Base-by-base conservation (phyloP, 208 protist genomes). In the Leishmania turanica region DNA sequence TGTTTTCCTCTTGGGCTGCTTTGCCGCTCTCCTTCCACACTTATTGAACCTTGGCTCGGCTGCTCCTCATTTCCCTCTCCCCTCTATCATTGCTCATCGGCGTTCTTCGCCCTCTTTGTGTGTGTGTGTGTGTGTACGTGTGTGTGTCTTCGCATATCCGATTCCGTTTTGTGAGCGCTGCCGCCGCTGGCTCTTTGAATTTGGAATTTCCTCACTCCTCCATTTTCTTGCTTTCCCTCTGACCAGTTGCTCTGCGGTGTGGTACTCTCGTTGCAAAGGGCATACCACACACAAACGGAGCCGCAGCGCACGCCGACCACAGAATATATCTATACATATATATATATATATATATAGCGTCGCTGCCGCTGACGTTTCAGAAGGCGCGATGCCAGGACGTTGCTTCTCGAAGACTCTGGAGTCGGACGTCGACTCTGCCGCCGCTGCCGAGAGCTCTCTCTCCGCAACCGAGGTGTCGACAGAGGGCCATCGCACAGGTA, bases 401-500 rank as follows among this genome's bases (percentile, higher is more conserved):
- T 27, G 40, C 40, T 78, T 65, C 40, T 78, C 75, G 21, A 69
- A 47, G 21, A 54, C 24, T 31, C n/a, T 53, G 31, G 54, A 37
- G 34, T 54, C 58, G 2, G 56, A 45, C 6, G 54, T n/a, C 27
- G 75, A 15, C 9, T 85, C 77, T 17, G 71, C 82, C 66, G 72
- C 66, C n/a, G 56, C 70, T 58, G 71, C 47, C 11, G 77, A 78
- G 47, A 42, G 49, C 3, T 40, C 75, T 13, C n/a, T 56, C 34
- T 73, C 70, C 15, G 15, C 64, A 34, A 65, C 81, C 17, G 71
- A 40, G 27, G 56, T 77, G 24, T 64, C 69, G n/a, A 42, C 71
- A 40, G 49, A 47, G 0, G 77, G 40, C 53, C 60, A 53, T 34
- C 58, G 72, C 53, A 47, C 77, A 34, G 51, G 53, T 0, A 72